Evolutionary conservation across 495 filamentous ascomycete species (phyloP).

Genomic region (Massariosphaeria phaeospora): DNA sequence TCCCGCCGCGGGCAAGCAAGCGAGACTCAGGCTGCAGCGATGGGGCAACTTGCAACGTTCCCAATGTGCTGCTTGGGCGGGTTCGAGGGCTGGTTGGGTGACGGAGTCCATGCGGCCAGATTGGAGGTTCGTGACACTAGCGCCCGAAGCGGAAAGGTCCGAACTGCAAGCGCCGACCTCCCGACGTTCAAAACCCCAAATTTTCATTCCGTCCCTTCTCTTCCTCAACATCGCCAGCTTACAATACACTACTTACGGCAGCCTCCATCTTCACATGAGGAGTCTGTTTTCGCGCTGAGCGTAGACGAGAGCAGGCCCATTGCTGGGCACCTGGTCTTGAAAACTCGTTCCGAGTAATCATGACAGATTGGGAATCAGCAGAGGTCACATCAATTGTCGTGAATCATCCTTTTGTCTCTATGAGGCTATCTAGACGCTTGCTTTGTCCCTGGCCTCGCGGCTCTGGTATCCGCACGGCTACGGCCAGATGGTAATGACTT

Average conservation of each 20-base stretch:
- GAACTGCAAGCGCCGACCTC: not conserved
- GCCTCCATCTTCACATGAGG: conserved; percentile 47
- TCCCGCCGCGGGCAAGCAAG: not conserved
- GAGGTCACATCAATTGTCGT: conserved; percentile 62
- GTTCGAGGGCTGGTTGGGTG: conserved; percentile 3
- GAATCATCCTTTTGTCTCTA: no score
- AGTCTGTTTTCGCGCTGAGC: conserved; percentile 68
- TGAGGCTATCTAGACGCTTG: no score
- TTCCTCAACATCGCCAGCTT: conserved; percentile 49
- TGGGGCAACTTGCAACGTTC: conserved; percentile 21
- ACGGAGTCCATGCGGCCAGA: conserved; percentile 25
- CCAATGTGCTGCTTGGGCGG: not conserved
- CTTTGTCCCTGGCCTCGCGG: no score
- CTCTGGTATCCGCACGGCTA: no score
- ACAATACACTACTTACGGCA: conserved; percentile 60
- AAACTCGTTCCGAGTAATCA: conserved; percentile 59
- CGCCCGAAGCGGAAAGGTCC: conserved; percentile 5
- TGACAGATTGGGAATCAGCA: conserved; percentile 75
- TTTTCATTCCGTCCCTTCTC: conserved; percentile 37
- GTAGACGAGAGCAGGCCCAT: conserved; percentile 60
- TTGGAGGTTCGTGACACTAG: conserved; percentile 19
- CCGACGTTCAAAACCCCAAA: conserved; percentile 4
- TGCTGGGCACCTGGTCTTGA: conserved; percentile 76
- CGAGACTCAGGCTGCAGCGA: conserved; percentile 23
- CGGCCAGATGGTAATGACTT: no score